Conservation (phyloP, 257 asterid species). For the Salvia miltiorrhiza region DNA sequence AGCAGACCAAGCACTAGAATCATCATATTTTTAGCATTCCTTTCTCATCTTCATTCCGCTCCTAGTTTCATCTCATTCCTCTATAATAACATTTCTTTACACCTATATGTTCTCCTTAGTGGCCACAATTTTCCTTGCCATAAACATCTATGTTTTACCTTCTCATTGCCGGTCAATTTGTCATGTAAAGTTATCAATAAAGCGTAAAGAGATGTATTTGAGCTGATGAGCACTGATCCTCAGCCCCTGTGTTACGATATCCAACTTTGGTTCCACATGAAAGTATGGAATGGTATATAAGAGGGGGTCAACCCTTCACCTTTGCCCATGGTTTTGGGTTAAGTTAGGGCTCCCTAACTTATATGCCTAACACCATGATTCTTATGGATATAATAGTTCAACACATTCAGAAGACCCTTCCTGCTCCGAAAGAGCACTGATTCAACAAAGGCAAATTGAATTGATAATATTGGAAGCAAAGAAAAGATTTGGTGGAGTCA, state of each 20-base stretch:
- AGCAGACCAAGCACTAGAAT: not conserved
- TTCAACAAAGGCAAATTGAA: not conserved
- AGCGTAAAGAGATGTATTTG: not conserved
- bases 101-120: not conserved
- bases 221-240: not conserved
- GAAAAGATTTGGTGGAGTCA: not conserved
- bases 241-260: no score
- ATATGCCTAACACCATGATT: no score
- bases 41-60: not conserved
- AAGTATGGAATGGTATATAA: no score
- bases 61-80: not conserved
- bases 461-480: not conserved
- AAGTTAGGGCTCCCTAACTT: no score
- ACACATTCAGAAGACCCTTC: not conserved
- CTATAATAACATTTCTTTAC: not conserved
- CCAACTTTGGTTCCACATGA: no score
- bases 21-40: not conserved
- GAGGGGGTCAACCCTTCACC: no score
- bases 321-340: no score
- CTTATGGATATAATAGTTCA: not conserved
- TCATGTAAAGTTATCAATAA: not conserved
- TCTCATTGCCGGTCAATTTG: not conserved
- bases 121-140: not conserved
- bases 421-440: not conserved
- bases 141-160: not conserved